phyloP scores from a whole-genome alignment of 2,329 filamentous ascomycete species.

The Hymenoscyphus occultus region DNA sequence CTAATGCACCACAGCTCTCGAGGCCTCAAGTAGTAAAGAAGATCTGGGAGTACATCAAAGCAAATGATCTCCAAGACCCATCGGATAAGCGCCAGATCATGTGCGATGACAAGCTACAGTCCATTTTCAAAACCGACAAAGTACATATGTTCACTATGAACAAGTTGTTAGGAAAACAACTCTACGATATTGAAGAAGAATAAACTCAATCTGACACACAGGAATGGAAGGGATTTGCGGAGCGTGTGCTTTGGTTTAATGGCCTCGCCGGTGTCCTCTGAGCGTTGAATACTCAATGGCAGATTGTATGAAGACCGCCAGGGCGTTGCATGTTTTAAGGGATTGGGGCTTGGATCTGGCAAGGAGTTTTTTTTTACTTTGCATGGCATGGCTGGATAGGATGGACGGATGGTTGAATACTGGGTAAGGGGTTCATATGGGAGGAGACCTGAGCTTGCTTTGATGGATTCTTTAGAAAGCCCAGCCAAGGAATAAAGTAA shows the following conservation, averaged over 20 bases:
- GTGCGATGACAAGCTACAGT: conserved; percentile 88
- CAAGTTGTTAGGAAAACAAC: conserved; percentile 85
- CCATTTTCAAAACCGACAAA: conserved; percentile 84
- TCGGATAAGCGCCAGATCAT: conserved; percentile 86
- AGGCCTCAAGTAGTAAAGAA: conserved; percentile 94
- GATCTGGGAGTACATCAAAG: conserved; percentile 94
- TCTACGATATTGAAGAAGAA: conserved; percentile 77
- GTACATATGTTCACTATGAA: conserved; percentile 99
- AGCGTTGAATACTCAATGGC: neutral
- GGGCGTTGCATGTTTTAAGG: neutral
- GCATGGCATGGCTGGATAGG: neutral
- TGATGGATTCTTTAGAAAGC: neutral
- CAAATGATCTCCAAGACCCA: conserved; percentile 83
- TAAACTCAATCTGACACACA: neutral
- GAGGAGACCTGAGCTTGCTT: neutral
- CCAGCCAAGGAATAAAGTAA: neutral
- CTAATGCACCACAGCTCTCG: conserved; percentile 60
- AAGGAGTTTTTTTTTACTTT: neutral
- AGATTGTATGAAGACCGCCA: neutral
- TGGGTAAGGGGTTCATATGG: neutral
- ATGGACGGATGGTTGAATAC: neutral
- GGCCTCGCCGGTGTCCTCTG: neutral
- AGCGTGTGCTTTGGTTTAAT: neutral
- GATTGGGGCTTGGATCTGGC: neutral
- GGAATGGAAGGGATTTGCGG: neutral